phyloP scores from a whole-genome alignment of 2,329 filamentous ascomycete species.

The Phialocephala sp. region DNA sequence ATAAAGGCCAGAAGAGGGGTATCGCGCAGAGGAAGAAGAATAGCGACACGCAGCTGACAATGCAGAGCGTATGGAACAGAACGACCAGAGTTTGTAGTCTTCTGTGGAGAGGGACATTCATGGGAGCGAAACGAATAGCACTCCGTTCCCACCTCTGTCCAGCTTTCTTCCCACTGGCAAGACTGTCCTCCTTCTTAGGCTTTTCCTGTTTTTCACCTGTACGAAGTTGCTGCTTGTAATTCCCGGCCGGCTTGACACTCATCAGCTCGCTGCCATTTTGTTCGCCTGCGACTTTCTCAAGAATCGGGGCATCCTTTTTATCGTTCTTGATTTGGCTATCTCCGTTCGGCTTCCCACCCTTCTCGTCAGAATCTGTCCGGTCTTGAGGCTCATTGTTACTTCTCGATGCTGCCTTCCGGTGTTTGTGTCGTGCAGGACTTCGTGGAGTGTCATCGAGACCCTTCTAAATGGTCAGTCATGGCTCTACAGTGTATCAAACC shows the following conservation, averaged over 20 bases:
- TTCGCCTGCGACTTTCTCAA: conserved; percentile 36
- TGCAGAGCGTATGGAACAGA: conserved; percentile 73
- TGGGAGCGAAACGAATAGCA: conserved; percentile 82
- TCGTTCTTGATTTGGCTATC: conserved; percentile 12
- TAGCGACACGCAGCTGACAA: conserved; percentile 71
- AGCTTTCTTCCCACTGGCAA: conserved; percentile 41
- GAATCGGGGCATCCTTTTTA: conserved; percentile 27
- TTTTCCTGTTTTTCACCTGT: conserved; percentile 27
- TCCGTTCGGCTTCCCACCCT: conserved; percentile 15
- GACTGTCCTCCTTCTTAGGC: conserved; percentile 30
- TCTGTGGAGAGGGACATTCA: conserved; percentile 73
- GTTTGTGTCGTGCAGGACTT: conserved; percentile 36
- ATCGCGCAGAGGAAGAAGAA: conserved; percentile 94
- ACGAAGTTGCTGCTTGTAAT: conserved; percentile 30
- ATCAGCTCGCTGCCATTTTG: conserved; percentile 35
- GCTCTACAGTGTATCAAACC: neutral
- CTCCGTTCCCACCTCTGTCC: conserved; percentile 43
- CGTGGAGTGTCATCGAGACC: conserved; percentile 40
- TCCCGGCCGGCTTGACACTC: conserved; percentile 35
- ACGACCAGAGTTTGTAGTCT: conserved; percentile 81
- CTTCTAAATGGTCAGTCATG: conserved; percentile 29
- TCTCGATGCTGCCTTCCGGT: conserved; percentile 35
- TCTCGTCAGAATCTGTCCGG: conserved; percentile 18
- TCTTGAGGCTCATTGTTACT: conserved; percentile 32
- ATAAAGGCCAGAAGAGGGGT: conserved; percentile 85